Base-by-base conservation (phyloP, 2,329 filamentous ascomycete species). In the Kalaharituber pfeilii region DNA sequence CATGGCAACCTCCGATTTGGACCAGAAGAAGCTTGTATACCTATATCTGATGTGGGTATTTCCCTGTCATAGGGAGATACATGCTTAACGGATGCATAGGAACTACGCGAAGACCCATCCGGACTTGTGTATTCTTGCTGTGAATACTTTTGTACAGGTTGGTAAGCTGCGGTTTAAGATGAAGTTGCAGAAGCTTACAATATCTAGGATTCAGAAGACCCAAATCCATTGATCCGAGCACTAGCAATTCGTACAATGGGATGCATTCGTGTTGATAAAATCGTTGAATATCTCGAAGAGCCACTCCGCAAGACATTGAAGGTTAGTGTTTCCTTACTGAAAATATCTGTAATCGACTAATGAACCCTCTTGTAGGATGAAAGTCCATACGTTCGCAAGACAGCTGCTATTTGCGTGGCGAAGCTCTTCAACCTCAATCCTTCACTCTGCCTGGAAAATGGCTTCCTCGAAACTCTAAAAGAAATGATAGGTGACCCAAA, bases 261-360 rank as follows among this genome's bases (percentile, higher is more conserved):
- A 39, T 96, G 91, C 66, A 96, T 98, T 65, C 76, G 91, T 54
- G 91, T 98, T 54, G 91, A 96, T 63, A 98, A 98, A 71, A 98
- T 98, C 86, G 86, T 96, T 61, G 91, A 98, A 67, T 98, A 98
- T 69, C 96, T 98, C 89, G 91, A 96, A 69, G 91, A 98, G 66
- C 91, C 91, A 13, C 71, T 98, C 59, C 79, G 91, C 63, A 98
- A 98, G 72, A 98, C 91, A 11, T 73, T 98, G 62, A 81, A 59
- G 58, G 61, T 61, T 55, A 30, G 36, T 6, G 42, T 6, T 26
- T n/a, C 36, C 13, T 47, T 8, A 27, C 39, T 30, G 42, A 25
- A 25, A n/a, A 22, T 27, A 3, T 50, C 24, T n/a, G 42, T 26
- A 8, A 6, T 13, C 20, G 13, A 18, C 27, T 56, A 49, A 53